phyloP scores from a whole-genome alignment of 148 eudicot genomes.

The Dysphania ambrosioides region DNA sequence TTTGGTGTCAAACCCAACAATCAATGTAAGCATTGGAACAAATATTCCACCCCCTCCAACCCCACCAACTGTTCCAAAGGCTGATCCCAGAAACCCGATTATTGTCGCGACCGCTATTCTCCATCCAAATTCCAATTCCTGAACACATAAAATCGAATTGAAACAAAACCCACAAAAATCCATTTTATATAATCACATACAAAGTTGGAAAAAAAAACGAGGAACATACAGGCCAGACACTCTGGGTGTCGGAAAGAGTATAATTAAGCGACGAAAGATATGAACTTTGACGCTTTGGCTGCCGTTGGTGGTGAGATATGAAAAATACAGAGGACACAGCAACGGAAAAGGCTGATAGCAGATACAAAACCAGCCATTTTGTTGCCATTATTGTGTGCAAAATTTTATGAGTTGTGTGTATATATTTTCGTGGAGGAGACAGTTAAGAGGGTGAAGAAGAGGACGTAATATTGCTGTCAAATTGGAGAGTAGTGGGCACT shows the following conservation, averaged over 20 bases:
- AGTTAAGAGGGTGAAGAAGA: too few species aligned
- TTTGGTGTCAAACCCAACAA: slow-evolving; percentile 92
- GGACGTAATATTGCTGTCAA: too few species aligned
- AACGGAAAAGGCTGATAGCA: slow-evolving; percentile 48
- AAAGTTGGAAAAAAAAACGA: not conserved
- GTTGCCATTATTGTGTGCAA: slow-evolving; percentile 34
- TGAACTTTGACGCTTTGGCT: not conserved
- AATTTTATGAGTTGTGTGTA: too few species aligned
- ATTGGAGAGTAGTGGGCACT: too few species aligned
- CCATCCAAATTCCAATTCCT: slow-evolving; percentile 79
- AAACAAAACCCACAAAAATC: slow-evolving; percentile 4
- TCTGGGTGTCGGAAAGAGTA: slow-evolving; percentile 12
- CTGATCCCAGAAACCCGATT: slow-evolving; percentile 89
- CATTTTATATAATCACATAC: not conserved
- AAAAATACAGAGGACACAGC: slow-evolving; percentile 52
- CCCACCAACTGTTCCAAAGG: slow-evolving; percentile 93
- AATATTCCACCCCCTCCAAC: slow-evolving; percentile 99
- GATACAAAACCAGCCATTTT: slow-evolving; percentile 50
- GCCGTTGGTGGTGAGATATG: slow-evolving; percentile 27
- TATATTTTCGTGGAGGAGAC: too few species aligned
- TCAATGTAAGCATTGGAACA: slow-evolving; percentile 84
- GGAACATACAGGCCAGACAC: slow-evolving; percentile 75
- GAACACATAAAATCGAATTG: not conserved
- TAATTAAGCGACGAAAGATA: slow-evolving; percentile 24
- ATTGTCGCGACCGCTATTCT: slow-evolving; percentile 64